These are phyloP conservation scores for Triangularia verruculosa DNA, from an alignment of 2,329 filamentous ascomycete species.

Conservation along the genomic window DNA sequence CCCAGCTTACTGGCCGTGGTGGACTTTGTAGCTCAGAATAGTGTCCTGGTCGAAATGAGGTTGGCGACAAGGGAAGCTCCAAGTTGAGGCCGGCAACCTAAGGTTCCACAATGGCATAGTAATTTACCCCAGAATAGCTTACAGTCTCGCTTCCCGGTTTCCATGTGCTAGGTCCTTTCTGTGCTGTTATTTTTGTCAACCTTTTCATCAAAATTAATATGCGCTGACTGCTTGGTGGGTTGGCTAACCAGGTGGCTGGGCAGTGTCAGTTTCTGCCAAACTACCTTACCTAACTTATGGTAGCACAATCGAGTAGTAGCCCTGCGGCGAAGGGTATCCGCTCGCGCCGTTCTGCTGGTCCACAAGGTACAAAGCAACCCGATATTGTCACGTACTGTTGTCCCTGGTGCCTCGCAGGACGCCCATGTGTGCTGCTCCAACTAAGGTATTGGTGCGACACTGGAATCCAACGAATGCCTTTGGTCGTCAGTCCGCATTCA, in stretches of 20 bases:
- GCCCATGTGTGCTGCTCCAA: not conserved
- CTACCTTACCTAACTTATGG: no score
- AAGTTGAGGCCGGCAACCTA: not conserved
- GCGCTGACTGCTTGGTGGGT: not conserved
- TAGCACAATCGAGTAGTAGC: not conserved
- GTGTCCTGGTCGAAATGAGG: constrained; percentile 12
- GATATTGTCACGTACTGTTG: not conserved
- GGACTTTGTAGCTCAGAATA: not conserved
- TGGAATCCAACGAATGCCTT: not conserved
- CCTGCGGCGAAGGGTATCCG: not conserved
- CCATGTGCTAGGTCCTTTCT: not conserved
- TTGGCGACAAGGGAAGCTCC: constrained; percentile 2
- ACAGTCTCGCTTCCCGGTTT: constrained; percentile 4
- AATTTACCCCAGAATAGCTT: constrained; percentile 10
- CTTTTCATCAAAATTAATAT: constrained; percentile 6
- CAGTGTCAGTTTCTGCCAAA: not conserved
- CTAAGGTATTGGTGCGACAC: not conserved
- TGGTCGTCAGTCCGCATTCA: not conserved
- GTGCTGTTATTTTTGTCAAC: constrained; percentile 7
- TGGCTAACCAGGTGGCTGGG: constrained; percentile 4
- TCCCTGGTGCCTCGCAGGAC: constrained; percentile 1
- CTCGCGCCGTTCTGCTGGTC: not conserved
- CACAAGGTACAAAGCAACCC: not conserved
- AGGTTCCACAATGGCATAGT: not conserved
- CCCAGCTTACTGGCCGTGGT: not conserved